Conservation (phyloP, 2,329 filamentous ascomycete species). For the Talaromyces funiculosus region DNA sequence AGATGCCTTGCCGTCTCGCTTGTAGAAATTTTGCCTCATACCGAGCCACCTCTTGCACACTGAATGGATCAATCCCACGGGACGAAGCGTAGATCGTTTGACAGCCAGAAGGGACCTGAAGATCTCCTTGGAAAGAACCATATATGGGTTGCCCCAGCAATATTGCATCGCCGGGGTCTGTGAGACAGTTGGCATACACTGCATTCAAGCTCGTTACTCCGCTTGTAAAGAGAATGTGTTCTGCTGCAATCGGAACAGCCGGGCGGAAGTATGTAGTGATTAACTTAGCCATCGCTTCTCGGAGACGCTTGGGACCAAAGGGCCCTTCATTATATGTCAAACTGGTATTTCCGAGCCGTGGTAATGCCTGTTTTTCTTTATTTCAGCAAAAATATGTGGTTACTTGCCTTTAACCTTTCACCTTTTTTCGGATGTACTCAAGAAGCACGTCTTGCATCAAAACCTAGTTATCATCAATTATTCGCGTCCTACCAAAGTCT, state of each 20-base stretch:
- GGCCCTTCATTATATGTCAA: conserved; percentile 36
- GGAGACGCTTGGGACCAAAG: conserved; percentile 35
- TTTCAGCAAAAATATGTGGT: not conserved
- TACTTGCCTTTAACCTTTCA: not conserved
- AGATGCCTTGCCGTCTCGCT: conserved; percentile 32
- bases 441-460: conserved; percentile 5
- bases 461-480: not conserved
- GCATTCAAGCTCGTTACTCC: conserved; percentile 40
- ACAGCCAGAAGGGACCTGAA: conserved; percentile 40
- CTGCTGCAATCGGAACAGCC: conserved; percentile 25
- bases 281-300: conserved; percentile 35
- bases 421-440: not conserved
- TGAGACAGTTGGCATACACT: conserved; percentile 39
- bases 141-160: conserved; percentile 45
- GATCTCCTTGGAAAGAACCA: conserved; percentile 46
- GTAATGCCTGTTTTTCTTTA: not conserved
- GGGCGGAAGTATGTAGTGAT: conserved; percentile 41
- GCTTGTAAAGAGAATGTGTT: conserved; percentile 38
- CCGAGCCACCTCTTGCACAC: conserved; percentile 17
- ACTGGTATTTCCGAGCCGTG: not conserved
- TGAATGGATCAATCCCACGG: conserved; percentile 34
- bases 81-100: conserved; percentile 37
- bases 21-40: not conserved
- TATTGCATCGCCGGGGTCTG: conserved; percentile 43
- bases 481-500: too few species aligned